These are phyloP conservation scores for Stachybotrys chartarum DNA, from an alignment of 2,329 filamentous ascomycete species.

Conservation along the genomic window DNA sequence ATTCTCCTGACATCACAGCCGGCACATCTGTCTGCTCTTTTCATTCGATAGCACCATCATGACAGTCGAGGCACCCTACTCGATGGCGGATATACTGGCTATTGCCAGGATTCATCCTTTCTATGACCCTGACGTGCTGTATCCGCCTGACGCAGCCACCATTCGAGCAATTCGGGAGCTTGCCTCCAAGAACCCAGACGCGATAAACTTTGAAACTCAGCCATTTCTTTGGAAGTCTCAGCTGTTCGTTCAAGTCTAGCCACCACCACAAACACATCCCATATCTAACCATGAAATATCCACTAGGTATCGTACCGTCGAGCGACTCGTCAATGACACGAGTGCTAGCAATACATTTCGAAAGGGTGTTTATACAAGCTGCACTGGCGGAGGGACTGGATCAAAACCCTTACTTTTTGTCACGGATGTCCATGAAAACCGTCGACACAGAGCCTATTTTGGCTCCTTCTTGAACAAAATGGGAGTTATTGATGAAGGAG, in stretches of 20 bases:
- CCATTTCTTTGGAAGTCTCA: conserved; percentile 13
- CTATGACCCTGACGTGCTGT: conserved; percentile 16
- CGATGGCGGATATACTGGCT: conserved; percentile 22
- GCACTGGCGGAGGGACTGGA: conserved; percentile 30
- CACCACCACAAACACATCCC: no score
- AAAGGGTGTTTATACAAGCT: conserved; percentile 27
- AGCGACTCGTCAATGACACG: conserved; percentile 26
- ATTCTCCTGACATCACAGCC: background rate
- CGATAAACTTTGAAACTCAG: conserved; percentile 2
- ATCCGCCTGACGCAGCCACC: conserved; percentile 17
- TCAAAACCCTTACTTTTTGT: conserved; percentile 29
- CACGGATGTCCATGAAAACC: conserved; percentile 31
- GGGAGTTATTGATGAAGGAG: conserved; percentile 22
- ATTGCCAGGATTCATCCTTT: conserved; percentile 28
- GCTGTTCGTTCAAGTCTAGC: conserved; percentile 11
- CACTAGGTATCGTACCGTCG: conserved; percentile 23
- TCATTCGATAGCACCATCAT: background rate
- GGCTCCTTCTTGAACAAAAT: conserved; percentile 21
- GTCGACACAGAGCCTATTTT: conserved; percentile 26
- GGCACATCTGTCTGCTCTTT: background rate
- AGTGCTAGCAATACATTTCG: conserved; percentile 28
- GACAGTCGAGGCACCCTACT: conserved; percentile 9
- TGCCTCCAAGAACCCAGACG: background rate
- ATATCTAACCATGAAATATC: no score
- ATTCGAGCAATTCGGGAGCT: conserved; percentile 5